Conservation (phyloP, 2,329 filamentous ascomycete species). For the Cladosporium oxysporum region DNA sequence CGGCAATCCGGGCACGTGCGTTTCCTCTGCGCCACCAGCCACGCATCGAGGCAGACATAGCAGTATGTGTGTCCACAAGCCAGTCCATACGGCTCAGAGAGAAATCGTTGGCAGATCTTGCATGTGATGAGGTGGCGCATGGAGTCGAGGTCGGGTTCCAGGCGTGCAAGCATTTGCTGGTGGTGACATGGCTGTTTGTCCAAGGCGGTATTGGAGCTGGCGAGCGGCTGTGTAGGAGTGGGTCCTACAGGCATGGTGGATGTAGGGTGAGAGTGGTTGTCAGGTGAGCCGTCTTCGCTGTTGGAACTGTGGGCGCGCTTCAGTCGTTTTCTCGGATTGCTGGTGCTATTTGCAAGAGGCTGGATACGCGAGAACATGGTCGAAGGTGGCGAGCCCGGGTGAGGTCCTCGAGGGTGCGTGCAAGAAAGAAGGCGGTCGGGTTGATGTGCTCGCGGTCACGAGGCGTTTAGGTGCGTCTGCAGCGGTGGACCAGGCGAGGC, state of each 20-base stretch:
- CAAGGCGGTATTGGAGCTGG: background rate
- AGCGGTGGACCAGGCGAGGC: constrained; percentile 9
- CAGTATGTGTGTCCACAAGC: constrained; percentile 72
- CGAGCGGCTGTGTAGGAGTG: background rate
- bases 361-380: constrained; percentile 18
- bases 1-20: constrained; percentile 72
- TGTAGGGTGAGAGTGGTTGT: background rate
- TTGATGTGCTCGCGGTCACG: constrained; percentile 11
- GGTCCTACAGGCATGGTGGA: background rate
- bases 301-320: constrained; percentile 18
- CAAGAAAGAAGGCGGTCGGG: background rate
- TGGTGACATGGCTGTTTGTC: constrained; percentile 7
- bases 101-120: constrained; percentile 67
- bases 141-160: constrained; percentile 56
- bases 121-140: constrained; percentile 64
- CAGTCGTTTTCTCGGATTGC: constrained; percentile 16
- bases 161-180: constrained; percentile 10
- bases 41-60: constrained; percentile 58
- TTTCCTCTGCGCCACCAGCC: constrained; percentile 51
- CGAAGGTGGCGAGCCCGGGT: background rate
- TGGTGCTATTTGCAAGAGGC: constrained; percentile 2
- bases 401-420: constrained; percentile 1
- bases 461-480: constrained; percentile 9
- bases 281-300: background rate
- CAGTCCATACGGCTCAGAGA: constrained; percentile 70